Percentiles rank a stretch among this genome's conserved stretches.
phyloP scores from a whole-genome alignment of 2,329 filamentous ascomycete species.

The Colletotrichum brevisporum region DNA sequence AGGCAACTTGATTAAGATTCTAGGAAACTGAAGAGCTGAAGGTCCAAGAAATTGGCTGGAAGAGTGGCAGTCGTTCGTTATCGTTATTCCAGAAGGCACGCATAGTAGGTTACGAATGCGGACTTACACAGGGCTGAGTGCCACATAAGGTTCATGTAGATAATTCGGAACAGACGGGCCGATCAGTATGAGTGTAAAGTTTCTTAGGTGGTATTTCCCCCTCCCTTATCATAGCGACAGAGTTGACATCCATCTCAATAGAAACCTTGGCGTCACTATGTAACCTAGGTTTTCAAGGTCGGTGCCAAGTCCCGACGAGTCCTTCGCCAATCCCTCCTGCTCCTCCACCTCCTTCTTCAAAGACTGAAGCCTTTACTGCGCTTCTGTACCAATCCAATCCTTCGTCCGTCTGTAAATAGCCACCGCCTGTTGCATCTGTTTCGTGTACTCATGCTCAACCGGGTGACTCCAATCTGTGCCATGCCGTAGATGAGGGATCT shows the following conservation, averaged over 20 bases:
- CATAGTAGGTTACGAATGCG: neutral
- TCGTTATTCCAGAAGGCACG: neutral
- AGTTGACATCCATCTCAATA: slow-evolving; percentile 3
- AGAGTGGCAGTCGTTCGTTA: neutral
- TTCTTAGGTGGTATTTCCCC: neutral
- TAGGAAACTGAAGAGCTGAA: neutral
- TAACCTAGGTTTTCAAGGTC: slow-evolving; percentile 1
- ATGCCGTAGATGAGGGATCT: too few species aligned
- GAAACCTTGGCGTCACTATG: slow-evolving; percentile 9
- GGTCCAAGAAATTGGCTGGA: too few species aligned
- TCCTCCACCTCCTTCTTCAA: neutral
- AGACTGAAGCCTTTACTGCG: slow-evolving; percentile 10
- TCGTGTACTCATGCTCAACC: neutral
- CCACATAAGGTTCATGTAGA: neutral
- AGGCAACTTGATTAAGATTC: neutral
- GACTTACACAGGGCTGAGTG: slow-evolving; percentile 3
- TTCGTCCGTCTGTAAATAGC: neutral
- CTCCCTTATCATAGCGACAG: slow-evolving; percentile 8
- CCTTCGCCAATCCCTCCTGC: neutral
- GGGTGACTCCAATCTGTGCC: slow-evolving; percentile 4
- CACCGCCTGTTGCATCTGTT: neutral
- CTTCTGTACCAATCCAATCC: neutral
- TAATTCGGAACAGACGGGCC: slow-evolving; percentile 5
- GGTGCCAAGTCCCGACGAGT: slow-evolving; percentile 14
- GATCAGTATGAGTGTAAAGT: neutral